Evolutionary conservation across 805 yeast genomes (phyloP).

Genomic region (Komagataella pseudopastoris): DNA sequence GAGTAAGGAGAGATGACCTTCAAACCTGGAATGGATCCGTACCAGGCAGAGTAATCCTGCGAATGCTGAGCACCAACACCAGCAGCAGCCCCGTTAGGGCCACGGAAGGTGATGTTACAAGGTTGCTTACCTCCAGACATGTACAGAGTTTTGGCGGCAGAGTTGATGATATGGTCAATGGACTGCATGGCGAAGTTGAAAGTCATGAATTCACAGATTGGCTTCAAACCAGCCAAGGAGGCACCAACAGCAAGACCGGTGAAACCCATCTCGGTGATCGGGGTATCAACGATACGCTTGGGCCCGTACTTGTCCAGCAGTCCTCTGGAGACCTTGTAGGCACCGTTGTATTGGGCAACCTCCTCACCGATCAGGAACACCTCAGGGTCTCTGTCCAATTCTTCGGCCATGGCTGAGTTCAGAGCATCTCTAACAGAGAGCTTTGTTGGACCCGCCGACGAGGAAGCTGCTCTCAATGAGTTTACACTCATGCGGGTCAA

Average conservation of each 20-base stretch:
- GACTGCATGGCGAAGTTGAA: constrained; percentile 99
- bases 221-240: constrained; percentile 91
- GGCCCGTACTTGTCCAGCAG: constrained; percentile 91
- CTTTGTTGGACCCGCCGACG: constrained; percentile 35
- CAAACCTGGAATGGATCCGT: constrained; percentile 95
- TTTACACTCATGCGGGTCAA: constrained; percentile 3
- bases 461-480: constrained; percentile 28
- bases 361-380: constrained; percentile 98
- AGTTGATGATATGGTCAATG: constrained; percentile 94
- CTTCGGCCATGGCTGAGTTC: constrained; percentile 92
- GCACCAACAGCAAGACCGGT: constrained; percentile 93
- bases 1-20: constrained; percentile 93
- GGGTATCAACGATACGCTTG: constrained; percentile 87
- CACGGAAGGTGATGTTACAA: constrained; percentile 95
- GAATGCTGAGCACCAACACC: constrained; percentile 99
- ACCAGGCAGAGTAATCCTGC: constrained; percentile 96
- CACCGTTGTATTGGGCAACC: constrained; percentile 98
- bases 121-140: constrained; percentile 99
- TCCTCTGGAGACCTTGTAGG: constrained; percentile 94
- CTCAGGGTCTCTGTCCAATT: constrained; percentile 86
- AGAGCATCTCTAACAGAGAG: constrained; percentile 96
- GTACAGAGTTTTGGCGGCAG: constrained; percentile 97
- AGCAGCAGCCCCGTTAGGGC: constrained; percentile 99
- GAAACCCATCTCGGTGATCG: constrained; percentile 99
- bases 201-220: constrained; percentile 97